Evolutionary conservation across 225 moss, liverwort and hornwort genomes (phyloP), one percentile per base, ranked within the genome.

Genomic region (Marchantia paleacea): DNA sequence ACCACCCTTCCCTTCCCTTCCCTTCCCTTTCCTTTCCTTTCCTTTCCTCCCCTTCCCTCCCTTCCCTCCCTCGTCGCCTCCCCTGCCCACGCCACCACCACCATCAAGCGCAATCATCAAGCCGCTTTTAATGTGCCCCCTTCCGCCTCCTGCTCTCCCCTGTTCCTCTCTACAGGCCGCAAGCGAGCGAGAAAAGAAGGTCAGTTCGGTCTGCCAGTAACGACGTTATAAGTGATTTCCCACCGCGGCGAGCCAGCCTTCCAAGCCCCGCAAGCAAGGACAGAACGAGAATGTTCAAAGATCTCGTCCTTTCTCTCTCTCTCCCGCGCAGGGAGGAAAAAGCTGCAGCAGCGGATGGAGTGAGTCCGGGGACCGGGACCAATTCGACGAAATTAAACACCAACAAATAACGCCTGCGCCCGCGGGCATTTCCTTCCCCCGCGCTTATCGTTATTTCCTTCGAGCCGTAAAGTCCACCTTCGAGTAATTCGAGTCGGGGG

Each of bases 341-440:
- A 66, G 18, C 25, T 26, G 26, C 66, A 66, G 60, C 14, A 15
- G 60, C 39, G 39, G 39, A 39, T 39, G 39, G 39, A 39, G 39
- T 39, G 39, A 39, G 39, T 39, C 39, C 39, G 39, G 39, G 39
- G 39, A 39, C 39, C 39, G 39, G 5, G 39, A 39, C 39, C 39
- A 1, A 12, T 57, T 57, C 13, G 13, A 57, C 13, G 14, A 68
- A 39, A 70, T 39, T 7, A 20, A 8, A 47, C 7, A 47, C 8
- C 3, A 70, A 70, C 14, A 70, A 13, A 54, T 7, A 25, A 73
- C 52, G 53, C 73, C 73, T 73, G 73, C 73, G 53, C 53, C 73
- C 26, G 73, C 73, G 73, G 73, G 73, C 73, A 53, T 73, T 73
- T 73, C 53, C 52, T 73, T 53, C 73, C 49, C 22, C 39, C 39